phyloP scores from a whole-genome alignment of 176 grass and related monocot species.

The Avena eriantha region DNA sequence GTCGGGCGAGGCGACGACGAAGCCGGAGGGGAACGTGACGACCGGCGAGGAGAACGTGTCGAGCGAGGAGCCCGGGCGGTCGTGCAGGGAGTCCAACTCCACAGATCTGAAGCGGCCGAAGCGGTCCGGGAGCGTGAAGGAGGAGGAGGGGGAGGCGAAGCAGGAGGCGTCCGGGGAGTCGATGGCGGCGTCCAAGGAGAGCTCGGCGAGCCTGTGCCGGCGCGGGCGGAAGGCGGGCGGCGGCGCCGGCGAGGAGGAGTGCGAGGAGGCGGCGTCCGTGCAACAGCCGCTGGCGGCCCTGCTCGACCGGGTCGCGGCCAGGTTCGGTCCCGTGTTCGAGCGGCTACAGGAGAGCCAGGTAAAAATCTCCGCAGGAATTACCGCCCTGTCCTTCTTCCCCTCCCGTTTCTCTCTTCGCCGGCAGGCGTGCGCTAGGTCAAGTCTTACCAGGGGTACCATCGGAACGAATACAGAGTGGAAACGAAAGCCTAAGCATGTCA shows the following conservation, averaged over 20 bases:
- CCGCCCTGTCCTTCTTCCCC: neutral
- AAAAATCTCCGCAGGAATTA: neutral
- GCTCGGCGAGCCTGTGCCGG: conserved; percentile 76
- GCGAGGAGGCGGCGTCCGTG: conserved; percentile 44
- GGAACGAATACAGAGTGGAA: neutral
- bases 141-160: conserved; percentile 35
- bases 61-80: conserved; percentile 61
- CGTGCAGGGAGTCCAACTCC: conserved; percentile 86
- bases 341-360: conserved; percentile 78
- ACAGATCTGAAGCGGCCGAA: conserved; percentile 77
- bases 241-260: conserved; percentile 34
- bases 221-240: conserved; percentile 20
- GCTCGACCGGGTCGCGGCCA: conserved; percentile 63
- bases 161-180: conserved; percentile 71
- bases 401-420: neutral
- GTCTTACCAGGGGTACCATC: neutral
- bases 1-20: too few species aligned
- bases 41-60: conserved; percentile 47
- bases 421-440: neutral
- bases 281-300: conserved; percentile 55
- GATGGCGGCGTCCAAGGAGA: conserved; percentile 78
- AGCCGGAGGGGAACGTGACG: too few species aligned
- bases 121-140: conserved; percentile 33
- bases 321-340: conserved; percentile 61
- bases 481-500: neutral